Evolutionary conservation across 1,284 basidiomycete species (phyloP).

Genomic region (Wallemia hederae): DNA sequence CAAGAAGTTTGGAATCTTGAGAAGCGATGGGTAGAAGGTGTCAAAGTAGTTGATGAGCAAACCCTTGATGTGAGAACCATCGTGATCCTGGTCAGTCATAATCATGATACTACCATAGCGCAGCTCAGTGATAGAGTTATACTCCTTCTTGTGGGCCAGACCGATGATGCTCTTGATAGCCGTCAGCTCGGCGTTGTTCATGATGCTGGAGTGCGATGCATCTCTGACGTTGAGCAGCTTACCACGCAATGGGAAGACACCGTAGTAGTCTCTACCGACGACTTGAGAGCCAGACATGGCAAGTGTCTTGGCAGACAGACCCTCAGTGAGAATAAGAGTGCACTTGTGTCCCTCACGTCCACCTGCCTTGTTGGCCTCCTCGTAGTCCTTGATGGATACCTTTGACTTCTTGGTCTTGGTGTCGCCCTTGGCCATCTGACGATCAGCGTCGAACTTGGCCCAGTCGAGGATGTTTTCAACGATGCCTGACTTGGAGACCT

Average conservation of each 20-base stretch:
- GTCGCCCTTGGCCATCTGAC: not conserved
- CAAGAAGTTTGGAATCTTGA: constrained; percentile 72
- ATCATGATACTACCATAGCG: constrained; percentile 95
- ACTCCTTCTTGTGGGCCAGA: constrained; percentile 74
- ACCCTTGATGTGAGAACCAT: constrained; percentile 98
- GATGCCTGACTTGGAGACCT: constrained; percentile 70
- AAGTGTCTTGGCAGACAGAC: constrained; percentile 92
- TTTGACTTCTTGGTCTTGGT: not conserved
- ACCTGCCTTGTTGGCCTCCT: constrained; percentile 94
- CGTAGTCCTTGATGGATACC: constrained; percentile 43
- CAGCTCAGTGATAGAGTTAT: constrained; percentile 36
- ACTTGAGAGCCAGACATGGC: constrained; percentile 83
- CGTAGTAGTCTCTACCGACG: constrained; percentile 85
- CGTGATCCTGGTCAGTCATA: constrained; percentile 46
- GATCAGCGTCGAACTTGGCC: constrained; percentile 91
- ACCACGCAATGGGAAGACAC: constrained; percentile 89
- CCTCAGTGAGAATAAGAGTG: constrained; percentile 92
- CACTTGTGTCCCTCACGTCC: constrained; percentile 51
- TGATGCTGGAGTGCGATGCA: constrained; percentile 77
- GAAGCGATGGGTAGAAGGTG: constrained; percentile 80
- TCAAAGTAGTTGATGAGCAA: constrained; percentile 95
- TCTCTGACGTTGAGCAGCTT: constrained; percentile 95
- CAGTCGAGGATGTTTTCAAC: constrained; percentile 78
- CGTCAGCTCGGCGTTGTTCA: constrained; percentile 93
- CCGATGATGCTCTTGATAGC: constrained; percentile 97